These are phyloP conservation scores for Cryptococcus deneoformans DNA, from an alignment of 1,284 basidiomycete species.

Conservation along the genomic window DNA sequence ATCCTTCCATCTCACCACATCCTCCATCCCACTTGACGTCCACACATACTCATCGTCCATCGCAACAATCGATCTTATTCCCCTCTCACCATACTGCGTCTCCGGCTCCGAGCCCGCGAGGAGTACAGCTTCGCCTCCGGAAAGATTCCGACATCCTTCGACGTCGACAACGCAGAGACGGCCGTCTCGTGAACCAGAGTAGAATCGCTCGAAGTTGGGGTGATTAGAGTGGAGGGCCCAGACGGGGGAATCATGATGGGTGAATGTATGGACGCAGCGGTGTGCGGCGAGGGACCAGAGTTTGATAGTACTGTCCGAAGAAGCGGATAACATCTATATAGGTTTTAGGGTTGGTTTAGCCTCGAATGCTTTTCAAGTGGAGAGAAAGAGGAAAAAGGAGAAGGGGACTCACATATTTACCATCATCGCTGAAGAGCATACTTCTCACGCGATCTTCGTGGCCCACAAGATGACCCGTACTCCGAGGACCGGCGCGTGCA, in stretches of 20 bases:
- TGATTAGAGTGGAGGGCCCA: constrained; percentile 90
- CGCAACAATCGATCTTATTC: constrained; percentile 78
- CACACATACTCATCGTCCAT: constrained; percentile 85
- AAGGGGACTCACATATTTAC: constrained; percentile 67
- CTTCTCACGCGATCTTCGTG: constrained; percentile 96
- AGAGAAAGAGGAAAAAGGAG: constrained; percentile 1
- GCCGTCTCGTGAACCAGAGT: constrained; percentile 91
- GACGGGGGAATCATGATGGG: constrained; percentile 90
- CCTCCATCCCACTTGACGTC: constrained; percentile 82
- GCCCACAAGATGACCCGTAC: constrained; percentile 71
- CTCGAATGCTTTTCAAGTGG: too few species aligned
- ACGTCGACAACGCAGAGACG: constrained; percentile 87
- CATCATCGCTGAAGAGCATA: constrained; percentile 83
- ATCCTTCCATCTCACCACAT: constrained; percentile 75
- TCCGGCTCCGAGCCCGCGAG: constrained; percentile 55
- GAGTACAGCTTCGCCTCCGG: constrained; percentile 84
- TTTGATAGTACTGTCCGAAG: constrained; percentile 70
- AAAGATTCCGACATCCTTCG: constrained; percentile 71
- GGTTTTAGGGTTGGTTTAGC: not conserved
- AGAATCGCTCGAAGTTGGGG: constrained; percentile 86
- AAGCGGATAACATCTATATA: constrained; percentile 74
- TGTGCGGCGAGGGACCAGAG: constrained; percentile 91
- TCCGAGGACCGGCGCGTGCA: constrained; percentile 64
- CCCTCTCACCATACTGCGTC: constrained; percentile 57
- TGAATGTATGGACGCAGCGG: constrained; percentile 91